phyloP scores from a whole-genome alignment of 345 rosid genomes.

The Angophora floribunda region DNA sequence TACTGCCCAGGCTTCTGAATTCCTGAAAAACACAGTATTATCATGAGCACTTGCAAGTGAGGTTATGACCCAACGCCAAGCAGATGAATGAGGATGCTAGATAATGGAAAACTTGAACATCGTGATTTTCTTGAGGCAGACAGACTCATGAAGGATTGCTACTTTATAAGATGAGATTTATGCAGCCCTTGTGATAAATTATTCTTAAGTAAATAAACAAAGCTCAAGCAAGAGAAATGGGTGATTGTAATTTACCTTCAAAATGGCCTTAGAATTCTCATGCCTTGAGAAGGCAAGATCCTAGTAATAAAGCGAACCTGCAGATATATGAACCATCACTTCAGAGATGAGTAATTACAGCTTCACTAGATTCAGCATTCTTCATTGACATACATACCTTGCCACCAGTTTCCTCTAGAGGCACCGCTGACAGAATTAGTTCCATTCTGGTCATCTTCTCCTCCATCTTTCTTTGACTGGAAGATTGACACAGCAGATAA shows the following conservation, averaged over 20 bases:
- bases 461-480: slow-evolving; percentile 51
- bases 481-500: background rate
- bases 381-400: slow-evolving; percentile 29
- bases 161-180: background rate
- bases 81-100: background rate
- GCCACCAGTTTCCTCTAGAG: slow-evolving; percentile 96
- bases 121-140: background rate
- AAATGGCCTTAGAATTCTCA: slow-evolving; percentile 13
- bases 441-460: slow-evolving; percentile 46
- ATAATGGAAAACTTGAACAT: background rate
- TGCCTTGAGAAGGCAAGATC: slow-evolving; percentile 11
- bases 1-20: background rate
- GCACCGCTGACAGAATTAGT: slow-evolving; percentile 38
- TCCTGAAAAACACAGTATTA: background rate
- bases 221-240: background rate
- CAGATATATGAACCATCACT: background rate
- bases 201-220: background rate
- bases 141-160: background rate
- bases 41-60: background rate
- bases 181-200: background rate
- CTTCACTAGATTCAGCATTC: background rate
- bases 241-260: background rate
- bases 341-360: background rate
- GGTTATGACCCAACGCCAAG: background rate
- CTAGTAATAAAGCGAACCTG: slow-evolving; percentile 89